Conservation (phyloP, 2,329 filamentous ascomycete genomes). For the Hirsutella minnesotensis region DNA sequence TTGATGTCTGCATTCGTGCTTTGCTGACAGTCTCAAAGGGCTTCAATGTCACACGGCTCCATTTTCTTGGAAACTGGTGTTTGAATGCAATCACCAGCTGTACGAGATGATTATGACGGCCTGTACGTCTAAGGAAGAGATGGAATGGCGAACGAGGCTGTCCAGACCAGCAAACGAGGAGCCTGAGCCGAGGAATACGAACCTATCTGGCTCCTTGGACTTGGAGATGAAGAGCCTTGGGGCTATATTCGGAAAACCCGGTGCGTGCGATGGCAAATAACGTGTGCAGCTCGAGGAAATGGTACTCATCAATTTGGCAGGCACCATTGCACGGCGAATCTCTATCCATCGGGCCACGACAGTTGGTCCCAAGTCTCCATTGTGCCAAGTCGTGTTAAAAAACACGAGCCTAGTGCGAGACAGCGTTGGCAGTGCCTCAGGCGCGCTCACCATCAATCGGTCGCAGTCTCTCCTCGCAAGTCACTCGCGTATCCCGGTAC, state of each 20-base stretch:
- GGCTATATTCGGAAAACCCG: slow-evolving; percentile 61
- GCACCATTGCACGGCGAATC: slow-evolving; percentile 52
- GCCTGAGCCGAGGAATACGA: slow-evolving; percentile 30
- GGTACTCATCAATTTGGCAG: slow-evolving; percentile 19
- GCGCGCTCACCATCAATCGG: slow-evolving; percentile 50
- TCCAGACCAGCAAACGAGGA: slow-evolving; percentile 36
- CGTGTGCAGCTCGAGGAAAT: neutral
- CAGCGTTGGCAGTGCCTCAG: slow-evolving; percentile 25
- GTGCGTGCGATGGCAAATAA: slow-evolving; percentile 26
- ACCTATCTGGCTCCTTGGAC: slow-evolving; percentile 50
- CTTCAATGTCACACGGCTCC: slow-evolving; percentile 78
- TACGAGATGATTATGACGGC: slow-evolving; percentile 83
- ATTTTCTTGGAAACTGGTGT: slow-evolving; percentile 85
- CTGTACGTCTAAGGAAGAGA: slow-evolving; percentile 69
- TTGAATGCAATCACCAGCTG: slow-evolving; percentile 63
- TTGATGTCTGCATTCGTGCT: neutral
- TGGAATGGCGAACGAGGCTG: slow-evolving; percentile 66
- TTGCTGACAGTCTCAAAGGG: slow-evolving; percentile 34
- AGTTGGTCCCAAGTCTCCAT: slow-evolving; percentile 52
- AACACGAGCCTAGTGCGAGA: slow-evolving; percentile 65
- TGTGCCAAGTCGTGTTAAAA: slow-evolving; percentile 73
- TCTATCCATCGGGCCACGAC: slow-evolving; percentile 74
- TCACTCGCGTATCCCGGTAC: slow-evolving; percentile 51
- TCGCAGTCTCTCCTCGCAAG: slow-evolving; percentile 71
- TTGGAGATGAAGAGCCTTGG: slow-evolving; percentile 65